phyloP scores from a whole-genome alignment of 2,329 filamentous ascomycete species.

The Pseudophaeomoniella oleicola region DNA sequence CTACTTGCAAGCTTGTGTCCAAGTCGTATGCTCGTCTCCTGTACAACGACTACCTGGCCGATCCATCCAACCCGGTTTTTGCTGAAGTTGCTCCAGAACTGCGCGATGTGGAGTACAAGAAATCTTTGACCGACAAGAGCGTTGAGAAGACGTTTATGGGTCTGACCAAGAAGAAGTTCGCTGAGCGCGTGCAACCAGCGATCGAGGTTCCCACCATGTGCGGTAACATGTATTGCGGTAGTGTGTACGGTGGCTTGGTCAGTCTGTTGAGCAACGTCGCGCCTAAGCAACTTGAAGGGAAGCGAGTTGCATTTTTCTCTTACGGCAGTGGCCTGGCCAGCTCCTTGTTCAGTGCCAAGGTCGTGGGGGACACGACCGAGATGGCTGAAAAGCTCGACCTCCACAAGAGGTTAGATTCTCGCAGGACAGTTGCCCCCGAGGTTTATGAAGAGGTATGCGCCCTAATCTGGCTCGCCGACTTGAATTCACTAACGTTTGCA shows the following conservation, averaged over 20 bases:
- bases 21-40: slow-evolving; percentile 74
- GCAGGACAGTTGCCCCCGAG: slow-evolving; percentile 53
- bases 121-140: slow-evolving; percentile 65
- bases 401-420: slow-evolving; percentile 49
- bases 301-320: slow-evolving; percentile 63
- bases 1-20: slow-evolving; percentile 74
- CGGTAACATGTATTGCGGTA: slow-evolving; percentile 50
- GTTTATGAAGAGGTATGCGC: slow-evolving; percentile 56
- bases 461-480: slow-evolving; percentile 1
- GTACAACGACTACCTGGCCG: slow-evolving; percentile 70
- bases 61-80: slow-evolving; percentile 54
- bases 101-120: slow-evolving; percentile 63
- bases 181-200: slow-evolving; percentile 58
- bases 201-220: slow-evolving; percentile 67
- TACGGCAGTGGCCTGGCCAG: slow-evolving; percentile 66
- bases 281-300: slow-evolving; percentile 50
- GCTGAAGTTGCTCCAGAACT: slow-evolving; percentile 63
- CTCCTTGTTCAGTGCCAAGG: slow-evolving; percentile 52
- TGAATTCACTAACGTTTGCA: slow-evolving; percentile 16
- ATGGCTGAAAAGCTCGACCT: slow-evolving; percentile 58
- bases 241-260: slow-evolving; percentile 42
- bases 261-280: slow-evolving; percentile 50
- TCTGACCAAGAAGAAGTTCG: slow-evolving; percentile 71
- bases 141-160: slow-evolving; percentile 80
- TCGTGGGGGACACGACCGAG: slow-evolving; percentile 53